Evolutionary conservation across 2,329 filamentous ascomycete genomes (phyloP), one percentile per base, ranked within the genome.

Genomic region (Emergomyces pasteurianus): DNA sequence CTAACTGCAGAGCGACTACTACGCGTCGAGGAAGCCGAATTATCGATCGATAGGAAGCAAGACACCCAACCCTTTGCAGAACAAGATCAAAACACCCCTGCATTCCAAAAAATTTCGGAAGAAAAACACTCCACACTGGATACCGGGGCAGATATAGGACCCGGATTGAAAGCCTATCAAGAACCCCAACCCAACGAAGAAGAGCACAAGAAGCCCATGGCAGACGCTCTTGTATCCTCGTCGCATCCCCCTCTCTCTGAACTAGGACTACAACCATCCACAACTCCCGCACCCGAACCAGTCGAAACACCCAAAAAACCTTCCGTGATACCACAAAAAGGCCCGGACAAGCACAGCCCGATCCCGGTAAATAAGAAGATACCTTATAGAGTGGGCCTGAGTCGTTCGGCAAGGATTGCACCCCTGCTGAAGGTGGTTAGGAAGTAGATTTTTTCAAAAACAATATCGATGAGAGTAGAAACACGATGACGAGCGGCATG

Each of bases 341-440:
- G 71, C 3, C 71, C 73, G 12, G 63, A 67, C 16, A 76, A 74
- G 61, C 75, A 77, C 58, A 77, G 74, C 50, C 75, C 76, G 1
- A 75, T 75, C 28, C 68, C 70, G 36, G 69, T 68, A 50, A 73
- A 70, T 52, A 71, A 70, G 58, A 75, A 73, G 60, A 72, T 76
- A 4, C 71, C 74, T 2, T 76, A 74, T 56, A 73, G 79, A 0
- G 78, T 81, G 5, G 79, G 79, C 1, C 66, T 81, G 61, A 81
- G 79, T 66, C 78, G 77, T 58, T 72, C 70, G 60, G 77, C 77
- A 26, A 70, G 76, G 31, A 81, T 81, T 54, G 77, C 78, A 21
- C 77, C 79, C 21, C 67, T 81, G 64, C 67, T 81, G 60, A 77
- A 76, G 63, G 68, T 78, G 50, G 72, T 78, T 12, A 71, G 74